Percentiles rank a stretch among this genome's conserved stretches.
These are phyloP conservation scores for Abortiporus biennis DNA, from an alignment of 1,284 basidiomycete genomes.

Conservation along the genomic window DNA sequence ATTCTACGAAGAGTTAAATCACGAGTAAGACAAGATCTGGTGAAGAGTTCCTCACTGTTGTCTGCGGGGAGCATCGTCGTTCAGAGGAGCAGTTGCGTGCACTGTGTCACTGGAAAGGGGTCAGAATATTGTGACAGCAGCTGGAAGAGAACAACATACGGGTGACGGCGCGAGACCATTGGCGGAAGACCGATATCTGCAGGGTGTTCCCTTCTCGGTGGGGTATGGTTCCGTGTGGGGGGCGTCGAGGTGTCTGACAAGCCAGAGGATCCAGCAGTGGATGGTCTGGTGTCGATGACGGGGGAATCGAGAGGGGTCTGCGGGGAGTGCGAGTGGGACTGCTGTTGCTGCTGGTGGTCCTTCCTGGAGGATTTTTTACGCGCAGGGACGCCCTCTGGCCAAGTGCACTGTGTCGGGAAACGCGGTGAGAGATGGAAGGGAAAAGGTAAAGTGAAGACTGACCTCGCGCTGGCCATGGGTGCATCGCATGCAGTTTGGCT, in stretches of 20 bases:
- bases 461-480: slow-evolving; percentile 76
- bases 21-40: neutral
- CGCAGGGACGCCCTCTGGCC: slow-evolving; percentile 67
- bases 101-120: too few species aligned
- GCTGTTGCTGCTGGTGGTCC: slow-evolving; percentile 16
- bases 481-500: slow-evolving; percentile 75
- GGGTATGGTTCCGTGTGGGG: slow-evolving; percentile 55
- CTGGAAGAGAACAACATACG: slow-evolving; percentile 29
- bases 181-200: slow-evolving; percentile 47
- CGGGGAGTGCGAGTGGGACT: neutral
- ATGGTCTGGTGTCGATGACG: slow-evolving; percentile 44
- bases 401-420: slow-evolving; percentile 55
- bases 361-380: slow-evolving; percentile 48
- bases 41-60: slow-evolving; percentile 35
- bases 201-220: slow-evolving; percentile 44
- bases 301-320: slow-evolving; percentile 28
- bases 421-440: slow-evolving; percentile 15
- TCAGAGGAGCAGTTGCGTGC: too few species aligned
- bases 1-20: slow-evolving; percentile 8
- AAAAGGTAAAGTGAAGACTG: slow-evolving; percentile 17
- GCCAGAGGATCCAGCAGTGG: slow-evolving; percentile 58
- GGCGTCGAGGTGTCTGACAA: slow-evolving; percentile 53
- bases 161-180: slow-evolving; percentile 44
- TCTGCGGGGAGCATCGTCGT: slow-evolving; percentile 30
- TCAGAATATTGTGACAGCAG: too few species aligned